phyloP scores from a whole-genome alignment of 139 green algal genomes.

The Closterium sp. region DNA sequence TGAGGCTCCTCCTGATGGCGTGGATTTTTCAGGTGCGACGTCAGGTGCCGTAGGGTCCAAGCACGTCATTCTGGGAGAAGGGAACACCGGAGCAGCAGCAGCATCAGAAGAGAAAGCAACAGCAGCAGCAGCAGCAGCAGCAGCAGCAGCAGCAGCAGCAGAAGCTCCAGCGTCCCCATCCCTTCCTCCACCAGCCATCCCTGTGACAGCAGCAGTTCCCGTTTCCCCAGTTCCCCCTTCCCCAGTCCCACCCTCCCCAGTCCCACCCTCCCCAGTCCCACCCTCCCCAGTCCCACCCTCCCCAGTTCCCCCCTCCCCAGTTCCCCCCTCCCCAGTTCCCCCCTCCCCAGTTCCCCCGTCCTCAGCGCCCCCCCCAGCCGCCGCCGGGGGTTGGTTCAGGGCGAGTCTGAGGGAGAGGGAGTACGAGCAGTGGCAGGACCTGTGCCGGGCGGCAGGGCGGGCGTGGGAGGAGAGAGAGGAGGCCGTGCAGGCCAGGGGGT shows the following conservation, averaged over 20 bases:
- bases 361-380: background rate
- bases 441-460: background rate
- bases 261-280: no score
- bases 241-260: no score
- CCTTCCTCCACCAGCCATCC: no score
- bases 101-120: no score
- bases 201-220: background rate
- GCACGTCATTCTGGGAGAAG: no score
- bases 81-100: no score
- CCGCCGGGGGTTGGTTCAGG: background rate
- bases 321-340: background rate
- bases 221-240: no score
- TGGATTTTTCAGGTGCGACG: background rate
- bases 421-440: background rate
- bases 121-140: no score
- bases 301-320: background rate
- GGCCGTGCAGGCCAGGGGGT: background rate
- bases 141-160: background rate
- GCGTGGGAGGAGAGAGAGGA: background rate
- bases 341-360: no score
- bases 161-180: background rate
- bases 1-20: background rate
- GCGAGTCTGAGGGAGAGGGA: background rate
- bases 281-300: background rate
- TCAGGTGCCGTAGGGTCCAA: no score